Conservation (phyloP, 2,329 filamentous ascomycete genomes). For the Phialocephala sp. region DNA sequence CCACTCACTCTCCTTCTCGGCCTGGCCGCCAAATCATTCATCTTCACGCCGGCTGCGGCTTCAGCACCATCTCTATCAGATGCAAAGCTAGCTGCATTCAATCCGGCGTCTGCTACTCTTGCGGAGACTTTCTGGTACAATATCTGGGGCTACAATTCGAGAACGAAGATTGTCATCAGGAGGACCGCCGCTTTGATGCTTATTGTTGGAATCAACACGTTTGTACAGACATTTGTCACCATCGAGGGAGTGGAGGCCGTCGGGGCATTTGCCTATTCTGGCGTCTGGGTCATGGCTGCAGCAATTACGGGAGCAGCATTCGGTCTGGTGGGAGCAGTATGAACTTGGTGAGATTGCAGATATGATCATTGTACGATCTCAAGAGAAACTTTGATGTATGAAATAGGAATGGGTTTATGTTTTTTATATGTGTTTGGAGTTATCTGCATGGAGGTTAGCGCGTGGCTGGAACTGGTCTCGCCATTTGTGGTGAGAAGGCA, state of each 20-base stretch:
- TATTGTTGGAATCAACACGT: conserved; percentile 63
- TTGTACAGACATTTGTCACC: conserved; percentile 68
- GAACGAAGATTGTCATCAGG: conserved; percentile 66
- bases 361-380: conserved; percentile 7
- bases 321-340: conserved; percentile 57
- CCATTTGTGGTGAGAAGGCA: background rate
- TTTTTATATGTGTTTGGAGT: conserved; percentile 1
- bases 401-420: conserved; percentile 11
- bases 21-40: conserved; percentile 73
- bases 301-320: conserved; percentile 62
- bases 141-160: conserved; percentile 69
- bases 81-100: conserved; percentile 58
- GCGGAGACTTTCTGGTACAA: conserved; percentile 75
- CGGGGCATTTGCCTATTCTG: conserved; percentile 76
- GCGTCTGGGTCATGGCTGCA: conserved; percentile 74
- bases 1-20: conserved; percentile 65
- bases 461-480: background rate
- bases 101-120: conserved; percentile 69
- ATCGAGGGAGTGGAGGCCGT: conserved; percentile 71
- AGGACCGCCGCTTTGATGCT: conserved; percentile 66
- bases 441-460: conserved; percentile 9
- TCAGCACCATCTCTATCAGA: conserved; percentile 56
- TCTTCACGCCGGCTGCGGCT: conserved; percentile 73
- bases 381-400: conserved; percentile 11
- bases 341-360: conserved; percentile 13